Evolutionary conservation across 139 green algal genomes (phyloP).

Genomic region (Chlamydomonas asymmetrica): DNA sequence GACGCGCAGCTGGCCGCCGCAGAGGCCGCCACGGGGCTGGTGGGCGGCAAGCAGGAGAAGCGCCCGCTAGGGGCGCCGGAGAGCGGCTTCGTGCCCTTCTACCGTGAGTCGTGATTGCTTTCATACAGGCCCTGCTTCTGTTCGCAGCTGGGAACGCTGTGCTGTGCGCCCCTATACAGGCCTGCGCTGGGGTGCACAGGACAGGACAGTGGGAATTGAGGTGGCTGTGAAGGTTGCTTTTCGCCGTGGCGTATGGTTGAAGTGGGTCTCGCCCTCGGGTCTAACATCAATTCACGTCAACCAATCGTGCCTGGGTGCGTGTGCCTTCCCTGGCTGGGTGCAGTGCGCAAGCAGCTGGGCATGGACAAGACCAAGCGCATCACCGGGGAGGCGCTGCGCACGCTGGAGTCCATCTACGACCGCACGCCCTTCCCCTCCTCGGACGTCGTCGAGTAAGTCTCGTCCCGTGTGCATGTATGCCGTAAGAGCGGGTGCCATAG

Average conservation of each 20-base stretch:
- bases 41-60: background rate
- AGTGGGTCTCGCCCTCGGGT: too few relatives aligned
- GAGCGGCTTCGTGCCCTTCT: slow-evolving; percentile 41
- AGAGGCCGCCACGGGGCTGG: slow-evolving; percentile 6
- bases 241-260: too few relatives aligned
- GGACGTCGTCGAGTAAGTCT: slow-evolving; percentile 40
- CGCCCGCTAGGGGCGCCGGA: background rate
- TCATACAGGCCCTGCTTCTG: too few relatives aligned
- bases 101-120: too few relatives aligned
- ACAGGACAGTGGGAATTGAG: too few relatives aligned
- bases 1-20: background rate
- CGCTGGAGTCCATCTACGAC: slow-evolving; percentile 45
- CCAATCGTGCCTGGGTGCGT: background rate
- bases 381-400: slow-evolving; percentile 36
- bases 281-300: too few relatives aligned
- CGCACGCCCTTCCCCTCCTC: slow-evolving; percentile 43
- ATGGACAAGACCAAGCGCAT: slow-evolving; percentile 25
- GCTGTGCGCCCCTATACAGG: too few relatives aligned
- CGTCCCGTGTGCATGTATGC: too few relatives aligned
- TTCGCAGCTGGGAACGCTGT: too few relatives aligned
- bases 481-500: too few relatives aligned
- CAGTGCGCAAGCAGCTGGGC: slow-evolving; percentile 48
- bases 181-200: too few relatives aligned
- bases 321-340: background rate
- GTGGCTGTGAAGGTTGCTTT: too few relatives aligned